A percentile compares a stretch with the other conserved stretches of the same genome.
These are phyloP conservation scores for Canavalia gladiata DNA, from an alignment of 306 rosid species.

Conservation along the genomic window DNA sequence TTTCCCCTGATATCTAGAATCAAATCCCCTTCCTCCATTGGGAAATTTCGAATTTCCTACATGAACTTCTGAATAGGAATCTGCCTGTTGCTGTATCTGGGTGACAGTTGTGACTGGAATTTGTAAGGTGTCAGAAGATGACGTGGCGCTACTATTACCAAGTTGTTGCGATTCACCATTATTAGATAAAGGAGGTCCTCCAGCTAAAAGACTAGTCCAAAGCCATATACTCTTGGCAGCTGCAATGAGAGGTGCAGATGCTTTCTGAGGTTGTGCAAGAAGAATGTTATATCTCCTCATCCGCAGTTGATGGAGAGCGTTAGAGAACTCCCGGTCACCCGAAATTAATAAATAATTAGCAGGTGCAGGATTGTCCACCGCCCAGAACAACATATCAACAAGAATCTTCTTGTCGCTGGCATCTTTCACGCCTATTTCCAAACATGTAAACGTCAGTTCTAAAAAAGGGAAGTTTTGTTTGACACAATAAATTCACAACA, in stretches of 20 bases:
- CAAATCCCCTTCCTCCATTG: conserved; percentile 63
- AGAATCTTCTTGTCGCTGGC: conserved; percentile 96
- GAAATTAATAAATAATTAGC: conserved; percentile 88
- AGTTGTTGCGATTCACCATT: conserved; percentile 74
- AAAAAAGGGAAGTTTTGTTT: not conserved
- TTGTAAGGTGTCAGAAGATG: conserved; percentile 55
- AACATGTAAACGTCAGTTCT: conserved; percentile 4
- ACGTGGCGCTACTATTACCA: conserved; percentile 48
- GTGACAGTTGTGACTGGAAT: conserved; percentile 50
- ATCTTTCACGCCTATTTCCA: conserved; percentile 79
- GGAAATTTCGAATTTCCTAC: conserved; percentile 62
- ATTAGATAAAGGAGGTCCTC: conserved; percentile 74
- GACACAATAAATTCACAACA: not conserved
- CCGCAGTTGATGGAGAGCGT: conserved; percentile 94
- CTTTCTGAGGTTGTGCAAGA: conserved; percentile 90
- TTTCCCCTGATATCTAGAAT: conserved; percentile 66
- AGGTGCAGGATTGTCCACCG: conserved; percentile 95
- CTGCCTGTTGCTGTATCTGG: conserved; percentile 54
- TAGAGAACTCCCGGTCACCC: conserved; percentile 93
- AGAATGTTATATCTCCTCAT: conserved; percentile 94
- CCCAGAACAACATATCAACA: conserved; percentile 97
- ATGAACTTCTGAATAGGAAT: conserved; percentile 54
- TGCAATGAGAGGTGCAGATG: conserved; percentile 86
- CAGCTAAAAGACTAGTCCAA: conserved; percentile 84
- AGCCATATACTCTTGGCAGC: conserved; percentile 98